Evolutionary conservation across 331 rosid species (phyloP).

Genomic region (Cydonia oblonga): DNA sequence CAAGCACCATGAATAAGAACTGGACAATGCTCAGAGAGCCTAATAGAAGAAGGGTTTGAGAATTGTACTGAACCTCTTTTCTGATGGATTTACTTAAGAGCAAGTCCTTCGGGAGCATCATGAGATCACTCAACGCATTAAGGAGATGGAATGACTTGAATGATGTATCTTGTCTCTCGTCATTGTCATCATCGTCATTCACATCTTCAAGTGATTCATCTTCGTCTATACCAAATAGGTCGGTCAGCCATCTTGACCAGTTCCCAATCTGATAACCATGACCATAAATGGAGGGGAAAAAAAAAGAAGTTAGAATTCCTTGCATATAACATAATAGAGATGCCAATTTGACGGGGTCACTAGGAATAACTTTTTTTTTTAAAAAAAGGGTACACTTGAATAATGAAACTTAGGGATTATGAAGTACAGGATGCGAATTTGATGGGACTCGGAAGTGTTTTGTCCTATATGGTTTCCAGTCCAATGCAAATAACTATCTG

Average conservation of each 20-base stretch:
- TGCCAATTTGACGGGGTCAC: not conserved
- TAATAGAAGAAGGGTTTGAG: slow-evolving; percentile 6
- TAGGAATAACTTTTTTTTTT: no score
- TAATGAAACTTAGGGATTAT: not conserved
- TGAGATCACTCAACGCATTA: slow-evolving; percentile 84
- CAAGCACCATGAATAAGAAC: slow-evolving; percentile 11
- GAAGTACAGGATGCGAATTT: not conserved
- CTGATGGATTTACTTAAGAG: slow-evolving; percentile 59
- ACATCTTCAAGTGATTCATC: slow-evolving; percentile 45
- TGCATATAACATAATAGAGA: not conserved
- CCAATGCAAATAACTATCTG: not conserved
- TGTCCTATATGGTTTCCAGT: not conserved
- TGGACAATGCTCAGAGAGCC: not conserved
- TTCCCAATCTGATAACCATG: slow-evolving; percentile 64
- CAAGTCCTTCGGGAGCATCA: slow-evolving; percentile 99
- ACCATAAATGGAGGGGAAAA: slow-evolving; percentile 3
- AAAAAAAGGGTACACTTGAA: not conserved
- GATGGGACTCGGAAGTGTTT: not conserved
- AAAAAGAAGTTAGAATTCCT: not conserved
- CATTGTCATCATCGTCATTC: slow-evolving; percentile 24
- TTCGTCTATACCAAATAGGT: slow-evolving; percentile 70
- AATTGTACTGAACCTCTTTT: slow-evolving; percentile 61
- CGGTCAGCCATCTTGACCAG: slow-evolving; percentile 96
- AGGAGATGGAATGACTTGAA: slow-evolving; percentile 82
- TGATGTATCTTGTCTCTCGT: slow-evolving; percentile 39